Base-by-base conservation (phyloP, 2,329 filamentous ascomycete genomes). In the Fusarium verrucosum region DNA sequence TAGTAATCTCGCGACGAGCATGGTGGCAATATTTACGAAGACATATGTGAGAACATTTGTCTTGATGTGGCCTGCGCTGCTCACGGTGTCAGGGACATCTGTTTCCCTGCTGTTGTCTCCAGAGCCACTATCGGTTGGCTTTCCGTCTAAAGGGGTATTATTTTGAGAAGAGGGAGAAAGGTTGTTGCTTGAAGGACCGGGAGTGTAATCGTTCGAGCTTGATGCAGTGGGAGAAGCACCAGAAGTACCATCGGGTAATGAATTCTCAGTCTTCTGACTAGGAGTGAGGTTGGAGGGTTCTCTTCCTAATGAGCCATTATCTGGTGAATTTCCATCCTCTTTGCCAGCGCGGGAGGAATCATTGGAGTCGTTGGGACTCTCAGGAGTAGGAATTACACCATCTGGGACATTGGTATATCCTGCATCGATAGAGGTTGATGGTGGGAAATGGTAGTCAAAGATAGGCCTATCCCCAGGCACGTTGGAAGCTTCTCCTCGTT, bases 281-380 rank as follows among this genome's bases (percentile, higher is more conserved):
- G 20, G 10, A 33, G n/a, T 14, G 2, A 22, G 22, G n/a, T 11
- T 2, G 10, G 28, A n/a, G n/a, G 7, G 10, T 0, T 25, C n/a
- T 2, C 11, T n/a, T 14, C n/a, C 28, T 0, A 22, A 1, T 5
- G n/a, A 8, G 13, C 7, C 14, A 1, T n/a, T 4, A 3, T 35
- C 38, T 26, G 38, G 44, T 4, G 47, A 25, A 13, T 10, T 7
- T 50, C 38, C 13, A 14, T 8, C 19, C 1, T 4, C 44, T 5
- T 23, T 32, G 14, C 6, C 14, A 8, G 13, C 3, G 3, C n/a
- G 30, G 30, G 30, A 32, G 14, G 30, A 16, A n/a, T 32, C 30
- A 16, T 32, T 32, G 14, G 30, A 11, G 16, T 14, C 7, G 14
- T n/a, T 9, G 30, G 14, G 7, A n/a, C 30, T 32, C 6, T 11